phyloP scores from a whole-genome alignment of 2,329 filamentous ascomycete genomes.

The Penicillium concentricum region DNA sequence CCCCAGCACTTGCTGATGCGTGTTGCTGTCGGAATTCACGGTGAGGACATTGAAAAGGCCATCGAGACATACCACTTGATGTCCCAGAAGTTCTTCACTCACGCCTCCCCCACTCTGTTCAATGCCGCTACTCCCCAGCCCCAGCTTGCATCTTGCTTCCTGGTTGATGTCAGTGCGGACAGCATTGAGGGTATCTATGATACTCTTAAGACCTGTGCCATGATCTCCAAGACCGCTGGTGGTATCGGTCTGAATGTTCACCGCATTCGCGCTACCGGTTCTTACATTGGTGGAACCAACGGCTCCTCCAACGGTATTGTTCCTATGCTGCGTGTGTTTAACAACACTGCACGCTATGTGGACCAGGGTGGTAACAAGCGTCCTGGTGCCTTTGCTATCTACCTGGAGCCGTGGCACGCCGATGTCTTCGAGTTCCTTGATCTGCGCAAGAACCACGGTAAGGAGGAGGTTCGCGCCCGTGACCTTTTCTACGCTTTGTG shows the following conservation, averaged over 20 bases:
- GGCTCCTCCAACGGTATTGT: slow-evolving; percentile 96
- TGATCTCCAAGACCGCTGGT: slow-evolving; percentile 99
- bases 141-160: slow-evolving; percentile 96
- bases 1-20: slow-evolving; percentile 99
- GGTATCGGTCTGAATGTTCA: slow-evolving; percentile 97
- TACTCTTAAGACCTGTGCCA: slow-evolving; percentile 96
- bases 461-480: slow-evolving; percentile 94
- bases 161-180: slow-evolving; percentile 99
- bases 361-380: slow-evolving; percentile 99
- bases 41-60: slow-evolving; percentile 88
- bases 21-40: slow-evolving; percentile 95
- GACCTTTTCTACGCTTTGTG: slow-evolving; percentile 97
- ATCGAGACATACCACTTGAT: slow-evolving; percentile 98
- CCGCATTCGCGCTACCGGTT: slow-evolving; percentile 93
- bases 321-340: slow-evolving; percentile 97
- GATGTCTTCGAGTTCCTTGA: slow-evolving; percentile 98
- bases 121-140: slow-evolving; percentile 93
- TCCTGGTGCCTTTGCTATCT: slow-evolving; percentile 96
- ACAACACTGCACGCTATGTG: slow-evolving; percentile 98
- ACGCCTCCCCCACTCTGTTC: slow-evolving; percentile 96
- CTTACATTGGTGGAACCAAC: slow-evolving; percentile 97
- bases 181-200: slow-evolving; percentile 99
- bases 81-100: slow-evolving; percentile 98
- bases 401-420: slow-evolving; percentile 97
- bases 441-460: slow-evolving; percentile 97